phyloP scores from a whole-genome alignment of 257 asterid species.

The Petrea volubilis region DNA sequence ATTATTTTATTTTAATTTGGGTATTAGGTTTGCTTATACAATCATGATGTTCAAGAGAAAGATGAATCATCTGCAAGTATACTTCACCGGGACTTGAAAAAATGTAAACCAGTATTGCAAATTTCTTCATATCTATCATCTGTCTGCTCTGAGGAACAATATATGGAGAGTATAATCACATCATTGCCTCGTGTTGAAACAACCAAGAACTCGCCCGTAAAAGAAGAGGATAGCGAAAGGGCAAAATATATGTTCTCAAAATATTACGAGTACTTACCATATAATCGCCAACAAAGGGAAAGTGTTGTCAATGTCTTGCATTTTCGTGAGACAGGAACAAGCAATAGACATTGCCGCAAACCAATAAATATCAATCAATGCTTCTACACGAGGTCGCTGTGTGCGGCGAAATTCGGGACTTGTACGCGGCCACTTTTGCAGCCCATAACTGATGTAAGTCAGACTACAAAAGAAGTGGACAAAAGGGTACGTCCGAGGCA shows the following conservation, averaged over 20 bases:
- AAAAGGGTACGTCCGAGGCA: conserved; percentile 72
- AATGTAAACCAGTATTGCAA: background rate
- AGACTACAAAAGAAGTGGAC: conserved; percentile 23
- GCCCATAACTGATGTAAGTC: conserved; percentile 35
- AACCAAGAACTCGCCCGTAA: conserved; percentile 28
- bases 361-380: conserved; percentile 51
- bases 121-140: conserved; percentile 31
- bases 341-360: conserved; percentile 27
- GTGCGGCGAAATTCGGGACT: conserved; percentile 63
- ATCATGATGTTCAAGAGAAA: conserved; percentile 36
- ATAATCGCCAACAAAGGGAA: conserved; percentile 55
- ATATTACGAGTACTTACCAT: conserved; percentile 69
- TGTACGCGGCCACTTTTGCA: conserved; percentile 38
- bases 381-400: conserved; percentile 64
- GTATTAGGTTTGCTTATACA: conserved; percentile 4
- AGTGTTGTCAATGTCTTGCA: conserved; percentile 47
- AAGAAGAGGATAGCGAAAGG: conserved; percentile 33
- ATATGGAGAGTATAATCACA: conserved; percentile 35
- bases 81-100: conserved; percentile 37
- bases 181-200: conserved; percentile 28
- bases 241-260: conserved; percentile 51
- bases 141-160: conserved; percentile 33
- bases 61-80: conserved; percentile 35
- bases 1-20: background rate
- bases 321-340: conserved; percentile 60